These are phyloP conservation scores for Mikania micrantha DNA, from an alignment of 129 eudicot genomes.

Conservation along the genomic window DNA sequence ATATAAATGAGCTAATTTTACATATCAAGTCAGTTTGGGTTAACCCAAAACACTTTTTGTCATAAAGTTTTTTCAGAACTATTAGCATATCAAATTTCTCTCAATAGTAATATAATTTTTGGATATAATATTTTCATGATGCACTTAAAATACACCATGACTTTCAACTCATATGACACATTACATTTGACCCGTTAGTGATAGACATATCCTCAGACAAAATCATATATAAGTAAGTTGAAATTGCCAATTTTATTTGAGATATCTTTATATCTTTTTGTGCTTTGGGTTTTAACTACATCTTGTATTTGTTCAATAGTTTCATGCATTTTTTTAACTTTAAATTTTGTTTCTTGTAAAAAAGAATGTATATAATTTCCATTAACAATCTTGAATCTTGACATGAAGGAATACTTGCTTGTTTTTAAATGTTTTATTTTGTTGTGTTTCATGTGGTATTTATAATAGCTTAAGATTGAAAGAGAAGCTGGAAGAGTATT, in stretches of 20 bases:
- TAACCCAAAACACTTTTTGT: background rate
- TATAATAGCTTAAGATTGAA: slow-evolving; percentile 51
- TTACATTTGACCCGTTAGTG: background rate
- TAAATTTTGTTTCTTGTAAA: background rate
- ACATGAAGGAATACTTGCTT: background rate
- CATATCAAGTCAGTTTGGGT: background rate
- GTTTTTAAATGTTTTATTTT: background rate
- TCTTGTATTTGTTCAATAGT: background rate
- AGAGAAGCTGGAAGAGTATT: slow-evolving; percentile 57
- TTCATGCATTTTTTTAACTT: background rate
- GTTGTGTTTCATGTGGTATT: slow-evolving; percentile 11
- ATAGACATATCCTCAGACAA: background rate
- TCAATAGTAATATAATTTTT: background rate
- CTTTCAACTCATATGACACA: background rate
- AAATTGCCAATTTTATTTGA: background rate
- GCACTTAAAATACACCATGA: background rate
- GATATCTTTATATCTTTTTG: background rate
- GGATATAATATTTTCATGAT: background rate
- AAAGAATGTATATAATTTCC: too few relatives aligned
- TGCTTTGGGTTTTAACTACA: background rate
- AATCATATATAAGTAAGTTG: background rate
- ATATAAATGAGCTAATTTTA: too few relatives aligned
- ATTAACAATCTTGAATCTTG: too few relatives aligned
- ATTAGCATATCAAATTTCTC: background rate
- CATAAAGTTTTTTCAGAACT: background rate